Percentiles rank a stretch among this genome's conserved stretches.
phyloP scores from a whole-genome alignment of 129 eudicot genomes.

The Escallonia rubra region DNA sequence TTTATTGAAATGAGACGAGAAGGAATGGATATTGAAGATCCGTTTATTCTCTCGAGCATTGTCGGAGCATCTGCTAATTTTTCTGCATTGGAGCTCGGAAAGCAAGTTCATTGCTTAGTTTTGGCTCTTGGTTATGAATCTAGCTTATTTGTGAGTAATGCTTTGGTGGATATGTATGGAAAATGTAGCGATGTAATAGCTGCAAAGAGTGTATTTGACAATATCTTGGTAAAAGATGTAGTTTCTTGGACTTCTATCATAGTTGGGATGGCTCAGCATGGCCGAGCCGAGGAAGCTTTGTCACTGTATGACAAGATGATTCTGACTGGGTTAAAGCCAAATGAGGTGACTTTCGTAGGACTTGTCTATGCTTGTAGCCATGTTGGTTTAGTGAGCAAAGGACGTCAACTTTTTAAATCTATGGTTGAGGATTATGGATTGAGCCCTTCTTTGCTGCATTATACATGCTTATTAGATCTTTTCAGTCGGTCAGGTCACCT shows the following conservation, averaged over 20 bases:
- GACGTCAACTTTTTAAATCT: slow-evolving; percentile 62
- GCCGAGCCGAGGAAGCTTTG: slow-evolving; percentile 67
- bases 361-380: slow-evolving; percentile 86
- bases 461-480: slow-evolving; percentile 81
- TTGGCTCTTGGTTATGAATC: slow-evolving; percentile 53
- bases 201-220: slow-evolving; percentile 44
- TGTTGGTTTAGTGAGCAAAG: slow-evolving; percentile 80
- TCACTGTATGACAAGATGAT: slow-evolving; percentile 58
- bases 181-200: slow-evolving; percentile 75
- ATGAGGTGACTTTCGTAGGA: slow-evolving; percentile 77
- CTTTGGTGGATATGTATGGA: slow-evolving; percentile 81
- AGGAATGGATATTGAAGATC: slow-evolving; percentile 47
- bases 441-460: slow-evolving; percentile 69
- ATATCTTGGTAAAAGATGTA: slow-evolving; percentile 43
- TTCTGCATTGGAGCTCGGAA: slow-evolving; percentile 61
- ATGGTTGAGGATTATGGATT: slow-evolving; percentile 54
- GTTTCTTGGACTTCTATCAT: slow-evolving; percentile 96
- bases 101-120: slow-evolving; percentile 66
- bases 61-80: slow-evolving; percentile 64
- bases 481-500: slow-evolving; percentile 74
- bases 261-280: slow-evolving; percentile 89
- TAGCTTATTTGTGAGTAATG: slow-evolving; percentile 48
- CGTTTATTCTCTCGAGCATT: slow-evolving; percentile 61
- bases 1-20: slow-evolving; percentile 58
- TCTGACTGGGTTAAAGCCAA: slow-evolving; percentile 50